These are phyloP conservation scores for Metarhizium anisopliae DNA, from an alignment of 2,329 filamentous ascomycete species.

Conservation along the genomic window DNA sequence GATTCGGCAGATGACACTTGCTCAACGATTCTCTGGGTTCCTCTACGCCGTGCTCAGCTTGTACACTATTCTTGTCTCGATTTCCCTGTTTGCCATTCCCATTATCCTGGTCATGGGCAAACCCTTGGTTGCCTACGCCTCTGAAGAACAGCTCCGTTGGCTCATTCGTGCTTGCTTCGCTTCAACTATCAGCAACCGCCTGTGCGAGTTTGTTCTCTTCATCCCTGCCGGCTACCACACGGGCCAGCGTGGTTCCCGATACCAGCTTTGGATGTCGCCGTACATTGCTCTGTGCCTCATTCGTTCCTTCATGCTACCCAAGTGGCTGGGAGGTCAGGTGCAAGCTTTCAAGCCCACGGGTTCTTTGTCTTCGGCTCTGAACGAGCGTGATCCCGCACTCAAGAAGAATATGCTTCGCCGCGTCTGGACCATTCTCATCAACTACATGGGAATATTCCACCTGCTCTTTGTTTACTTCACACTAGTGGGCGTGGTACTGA, in stretches of 20 bases:
- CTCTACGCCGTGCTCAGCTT: conserved; percentile 46
- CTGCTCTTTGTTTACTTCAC: conserved; percentile 44
- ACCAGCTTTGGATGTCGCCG: conserved; percentile 54
- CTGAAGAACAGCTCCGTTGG: conserved; percentile 45
- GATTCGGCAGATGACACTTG: conserved; percentile 42
- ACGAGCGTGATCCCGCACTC: conserved; percentile 45
- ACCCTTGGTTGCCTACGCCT: conserved; percentile 47
- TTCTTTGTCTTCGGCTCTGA: conserved; percentile 43
- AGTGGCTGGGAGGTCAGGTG: conserved; percentile 49
- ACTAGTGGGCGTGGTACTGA: conserved; percentile 38
- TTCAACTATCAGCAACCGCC: conserved; percentile 38
- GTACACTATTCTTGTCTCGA: conserved; percentile 45
- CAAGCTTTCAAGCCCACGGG: conserved; percentile 54
- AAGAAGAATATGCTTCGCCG: conserved; percentile 45
- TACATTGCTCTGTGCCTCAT: conserved; percentile 51
- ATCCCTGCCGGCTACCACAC: conserved; percentile 51
- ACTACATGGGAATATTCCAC: conserved; percentile 48
- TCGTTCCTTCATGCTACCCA: conserved; percentile 48
- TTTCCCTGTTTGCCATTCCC: conserved; percentile 49
- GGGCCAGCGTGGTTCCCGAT: conserved; percentile 45
- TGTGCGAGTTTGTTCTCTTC: conserved; percentile 50
- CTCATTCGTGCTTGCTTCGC: conserved; percentile 47
- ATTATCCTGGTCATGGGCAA: conserved; percentile 49
- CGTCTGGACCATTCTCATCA: conserved; percentile 43
- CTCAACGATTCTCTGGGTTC: conserved; percentile 51